These are phyloP conservation scores for Spathaspora arborariae DNA, from an alignment of 805 yeast species.

Conservation along the genomic window DNA sequence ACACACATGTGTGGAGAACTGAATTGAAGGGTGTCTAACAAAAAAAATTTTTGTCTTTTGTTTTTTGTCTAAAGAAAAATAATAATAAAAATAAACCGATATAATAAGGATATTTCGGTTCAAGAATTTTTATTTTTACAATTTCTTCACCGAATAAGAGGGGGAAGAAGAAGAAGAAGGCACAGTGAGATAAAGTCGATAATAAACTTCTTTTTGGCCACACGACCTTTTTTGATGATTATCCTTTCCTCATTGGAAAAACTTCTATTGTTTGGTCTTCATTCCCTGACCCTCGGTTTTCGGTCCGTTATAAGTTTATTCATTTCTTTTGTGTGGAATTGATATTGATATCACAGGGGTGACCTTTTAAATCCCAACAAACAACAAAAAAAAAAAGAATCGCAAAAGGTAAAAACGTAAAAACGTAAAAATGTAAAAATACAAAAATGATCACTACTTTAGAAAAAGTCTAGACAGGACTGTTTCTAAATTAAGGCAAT, in stretches of 20 bases:
- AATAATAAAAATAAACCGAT: not conserved
- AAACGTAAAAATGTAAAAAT: not conserved
- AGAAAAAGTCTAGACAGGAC: too few species aligned
- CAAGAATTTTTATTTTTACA: not conserved
- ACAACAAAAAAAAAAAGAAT: not conserved
- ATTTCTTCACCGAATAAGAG: not conserved
- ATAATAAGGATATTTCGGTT: not conserved
- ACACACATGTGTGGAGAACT: not conserved
- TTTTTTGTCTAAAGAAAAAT: too few species aligned
- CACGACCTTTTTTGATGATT: not conserved
- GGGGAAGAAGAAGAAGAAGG: not conserved
- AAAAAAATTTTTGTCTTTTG: not conserved
- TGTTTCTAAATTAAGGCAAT: too few species aligned
- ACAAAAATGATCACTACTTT: not conserved
- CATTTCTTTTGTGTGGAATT: not conserved
- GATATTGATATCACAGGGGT: not conserved
- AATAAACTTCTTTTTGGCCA: not conserved
- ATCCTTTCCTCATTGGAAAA: too few species aligned
- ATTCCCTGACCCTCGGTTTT: too few species aligned
- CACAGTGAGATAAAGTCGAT: too few species aligned
- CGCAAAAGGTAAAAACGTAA: not conserved
- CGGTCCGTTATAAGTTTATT: too few species aligned
- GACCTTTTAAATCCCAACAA: too few species aligned
- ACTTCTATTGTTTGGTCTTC: too few species aligned
- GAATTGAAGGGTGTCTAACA: not conserved